A percentile compares a stretch with the other conserved stretches of the same genome.
These are phyloP conservation scores for Tephrocybe sp. DNA, from an alignment of 768 basidiomycete species.

Conservation along the genomic window DNA sequence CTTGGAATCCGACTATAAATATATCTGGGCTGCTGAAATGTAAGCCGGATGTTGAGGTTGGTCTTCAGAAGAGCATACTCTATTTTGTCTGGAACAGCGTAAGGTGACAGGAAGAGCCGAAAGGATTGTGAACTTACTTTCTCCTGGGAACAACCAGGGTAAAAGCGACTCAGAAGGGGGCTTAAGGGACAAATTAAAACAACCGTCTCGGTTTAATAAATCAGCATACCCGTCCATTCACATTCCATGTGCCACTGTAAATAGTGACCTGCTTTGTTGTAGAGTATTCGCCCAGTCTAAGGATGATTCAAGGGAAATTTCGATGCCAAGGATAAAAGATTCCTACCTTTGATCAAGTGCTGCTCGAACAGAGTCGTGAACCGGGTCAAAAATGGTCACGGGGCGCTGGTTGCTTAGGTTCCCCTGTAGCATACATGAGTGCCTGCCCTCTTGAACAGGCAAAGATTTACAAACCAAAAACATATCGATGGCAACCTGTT, in stretches of 20 bases:
- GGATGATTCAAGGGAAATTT: not conserved
- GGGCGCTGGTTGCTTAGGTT: constrained; percentile 86
- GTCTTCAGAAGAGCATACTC: constrained; percentile 36
- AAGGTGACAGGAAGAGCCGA: not conserved
- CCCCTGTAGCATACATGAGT: constrained; percentile 56
- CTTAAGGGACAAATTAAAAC: constrained; percentile 28
- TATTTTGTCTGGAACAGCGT: constrained; percentile 8
- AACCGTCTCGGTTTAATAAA: not conserved
- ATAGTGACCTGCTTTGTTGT: constrained; percentile 66
- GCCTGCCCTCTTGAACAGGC: not conserved
- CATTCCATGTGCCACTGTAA: constrained; percentile 93
- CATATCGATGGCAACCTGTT: constrained; percentile 94
- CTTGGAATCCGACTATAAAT: constrained; percentile 90
- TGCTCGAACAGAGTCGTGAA: constrained; percentile 82
- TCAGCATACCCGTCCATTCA: constrained; percentile 77
- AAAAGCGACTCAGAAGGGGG: constrained; percentile 78
- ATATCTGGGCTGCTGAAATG: constrained; percentile 69
- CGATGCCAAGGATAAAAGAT: constrained; percentile 22
- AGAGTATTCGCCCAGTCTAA: constrained; percentile 82
- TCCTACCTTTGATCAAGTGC: constrained; percentile 67
- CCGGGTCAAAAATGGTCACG: constrained; percentile 91
- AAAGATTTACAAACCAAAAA: constrained; percentile 65
- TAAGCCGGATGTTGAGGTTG: constrained; percentile 3
- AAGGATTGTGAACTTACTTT: constrained; percentile 46
- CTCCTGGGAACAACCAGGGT: constrained; percentile 87